Evolutionary conservation across 225 moss, liverwort and hornwort species (phyloP), one percentile per base, ranked within the genome.

Genomic region (Pseudoscleropodium purum): DNA sequence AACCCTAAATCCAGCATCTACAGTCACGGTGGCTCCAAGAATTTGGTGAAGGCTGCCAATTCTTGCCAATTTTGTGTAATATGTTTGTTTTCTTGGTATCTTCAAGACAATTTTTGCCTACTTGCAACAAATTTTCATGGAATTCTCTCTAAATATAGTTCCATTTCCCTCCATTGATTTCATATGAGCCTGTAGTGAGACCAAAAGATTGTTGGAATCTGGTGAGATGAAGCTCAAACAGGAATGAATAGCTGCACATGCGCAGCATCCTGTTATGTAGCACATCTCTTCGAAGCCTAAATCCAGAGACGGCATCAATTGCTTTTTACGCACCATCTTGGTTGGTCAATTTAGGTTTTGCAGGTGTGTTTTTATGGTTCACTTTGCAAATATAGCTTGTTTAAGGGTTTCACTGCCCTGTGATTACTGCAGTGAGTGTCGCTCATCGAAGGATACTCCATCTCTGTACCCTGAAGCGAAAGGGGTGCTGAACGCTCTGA

Each of bases 391-490:
- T 63, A 36, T 51, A 56, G 56, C 37, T 68, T 85, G 73, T 62
- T 90, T 69, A 24, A 82, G n/a, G 67, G 31, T 75, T 47, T 31
- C 21, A 14, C 13, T 76, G 17, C 51, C 37, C 59, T 86, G 82
- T 70, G 39, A 8, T 18, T 89, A 63, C 33, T 91, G 83, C 94
- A 98, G 98, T 84, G 96, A 96, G 87, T 96, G 98, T 76, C 95
- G 92, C 33, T 97, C 94, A 54, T 67, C 94, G 88, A 93, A 88
- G 68, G 97, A 97, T 49, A 92, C 90, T 88, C 98, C 98, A 13
- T 92, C 95, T 78, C 84, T 98, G 34, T 98, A 95, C 57, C 95
- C 96, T 30, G 95, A 98, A 88, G 97, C 94, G 37, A 96, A 90
- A 88, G 94, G 95, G 47, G 92, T 97, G 19, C 84, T 98, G 86